These are phyloP conservation scores for Lomentospora prolificans DNA, from an alignment of 2,329 filamentous ascomycete species.

Conservation along the genomic window DNA sequence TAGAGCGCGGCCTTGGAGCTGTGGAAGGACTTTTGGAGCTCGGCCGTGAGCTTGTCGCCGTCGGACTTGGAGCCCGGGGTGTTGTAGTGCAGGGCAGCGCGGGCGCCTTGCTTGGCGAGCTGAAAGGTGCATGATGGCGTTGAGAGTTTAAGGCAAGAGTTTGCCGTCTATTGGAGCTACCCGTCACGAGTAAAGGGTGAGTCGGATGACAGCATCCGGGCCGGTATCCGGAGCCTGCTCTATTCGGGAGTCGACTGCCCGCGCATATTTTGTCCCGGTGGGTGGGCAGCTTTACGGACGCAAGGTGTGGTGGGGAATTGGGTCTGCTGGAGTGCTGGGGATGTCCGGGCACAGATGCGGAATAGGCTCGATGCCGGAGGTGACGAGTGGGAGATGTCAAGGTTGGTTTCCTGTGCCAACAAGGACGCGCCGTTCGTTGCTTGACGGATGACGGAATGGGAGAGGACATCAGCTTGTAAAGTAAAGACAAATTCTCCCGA, in stretches of 20 bases:
- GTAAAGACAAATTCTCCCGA: too few species aligned
- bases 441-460: too few species aligned
- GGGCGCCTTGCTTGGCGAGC: conserved; percentile 40
- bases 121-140: background rate
- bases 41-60: conserved; percentile 23
- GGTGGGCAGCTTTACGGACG: too few species aligned
- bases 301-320: too few species aligned
- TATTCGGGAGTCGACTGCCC: too few species aligned
- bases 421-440: too few species aligned
- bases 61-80: conserved; percentile 26
- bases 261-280: too few species aligned
- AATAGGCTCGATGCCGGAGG: background rate
- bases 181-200: background rate
- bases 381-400: background rate
- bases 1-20: conserved; percentile 27
- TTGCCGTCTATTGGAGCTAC: background rate
- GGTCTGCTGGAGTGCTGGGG: too few species aligned
- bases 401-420: background rate
- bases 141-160: background rate
- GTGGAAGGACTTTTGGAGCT: conserved; percentile 24
- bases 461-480: too few species aligned
- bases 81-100: conserved; percentile 49
- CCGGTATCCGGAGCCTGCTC: too few species aligned
- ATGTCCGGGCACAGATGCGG: too few species aligned
- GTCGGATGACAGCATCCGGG: too few species aligned